phyloP scores from a whole-genome alignment of 2,329 filamentous ascomycete species.

The Phaeosphaeria sp. region DNA sequence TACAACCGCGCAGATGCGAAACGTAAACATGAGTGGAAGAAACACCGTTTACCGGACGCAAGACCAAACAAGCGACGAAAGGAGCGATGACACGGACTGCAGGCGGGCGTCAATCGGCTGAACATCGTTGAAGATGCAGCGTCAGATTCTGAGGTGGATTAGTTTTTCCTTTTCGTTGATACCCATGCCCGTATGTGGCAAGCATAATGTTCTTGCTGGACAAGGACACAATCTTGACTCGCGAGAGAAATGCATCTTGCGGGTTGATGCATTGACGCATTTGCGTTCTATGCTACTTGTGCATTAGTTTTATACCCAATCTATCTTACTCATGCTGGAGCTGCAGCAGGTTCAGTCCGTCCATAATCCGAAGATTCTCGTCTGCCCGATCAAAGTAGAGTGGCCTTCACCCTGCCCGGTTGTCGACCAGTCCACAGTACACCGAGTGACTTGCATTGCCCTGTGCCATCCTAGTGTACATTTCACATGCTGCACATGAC shows the following conservation, averaged over 20 bases:
- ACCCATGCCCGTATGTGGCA: neutral
- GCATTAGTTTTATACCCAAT: neutral
- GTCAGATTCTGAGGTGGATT: slow-evolving; percentile 9
- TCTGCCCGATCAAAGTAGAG: neutral
- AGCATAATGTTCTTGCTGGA: neutral
- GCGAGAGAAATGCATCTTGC: neutral
- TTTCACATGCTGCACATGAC: neutral
- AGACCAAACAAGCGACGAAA: slow-evolving; percentile 15
- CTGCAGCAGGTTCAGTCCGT: neutral
- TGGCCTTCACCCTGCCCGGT: neutral
- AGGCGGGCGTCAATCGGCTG: neutral
- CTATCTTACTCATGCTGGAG: neutral
- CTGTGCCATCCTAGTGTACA: neutral
- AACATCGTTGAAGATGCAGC: neutral
- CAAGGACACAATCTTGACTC: neutral
- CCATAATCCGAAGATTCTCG: neutral
- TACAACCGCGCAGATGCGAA: slow-evolving; percentile 18
- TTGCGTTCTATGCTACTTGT: neutral
- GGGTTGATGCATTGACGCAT: neutral
- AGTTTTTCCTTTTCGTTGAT: neutral
- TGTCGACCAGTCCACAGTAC: neutral
- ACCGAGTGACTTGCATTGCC: neutral
- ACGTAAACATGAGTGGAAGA: slow-evolving; percentile 24
- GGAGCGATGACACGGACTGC: neutral
- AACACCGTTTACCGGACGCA: slow-evolving; percentile 7